Base-by-base conservation (phyloP, 73 alveolate genomes). In the Symbiodinium natans region DNA sequence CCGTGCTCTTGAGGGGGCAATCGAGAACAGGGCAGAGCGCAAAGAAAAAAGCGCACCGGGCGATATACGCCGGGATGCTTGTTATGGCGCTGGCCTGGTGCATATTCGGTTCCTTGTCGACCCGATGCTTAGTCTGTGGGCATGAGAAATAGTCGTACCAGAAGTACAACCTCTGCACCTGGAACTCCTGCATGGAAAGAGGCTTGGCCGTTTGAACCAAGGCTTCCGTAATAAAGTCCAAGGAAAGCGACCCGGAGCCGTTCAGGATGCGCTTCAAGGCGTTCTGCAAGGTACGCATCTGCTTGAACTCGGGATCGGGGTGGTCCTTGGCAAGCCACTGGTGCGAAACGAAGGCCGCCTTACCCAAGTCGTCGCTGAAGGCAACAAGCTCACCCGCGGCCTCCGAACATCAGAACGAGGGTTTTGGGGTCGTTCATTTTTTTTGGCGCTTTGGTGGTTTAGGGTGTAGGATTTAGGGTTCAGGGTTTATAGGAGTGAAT, bases 131-230 rank as follows among this genome's bases (percentile, higher is more conserved):
- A 21, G 13, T 21, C 83, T 83, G 92, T 3, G 92, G 73, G 92
- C 92, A 83, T 33, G 92, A 83, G 71, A 83, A 83, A 23, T 83
- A 83, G 27, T 83, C 92, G 33, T 83, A 83, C 92, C 75, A 83
- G 41, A 83, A 43, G 29, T 41, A 83, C 41, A 83, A 19, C 3
- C 75, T 9, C n/a, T 83, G 17, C 13, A 68, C 13, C 43, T 21
- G 42, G 48, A 83, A 25, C 41, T 83, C n/a, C 9, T 40, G 48
- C 21, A 68, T n/a, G 4, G 43, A 75, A 36, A 83, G n/a, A 25
- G 92, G 75, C 92, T 83, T 42, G 46, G 74, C 73, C 31, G 25
- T 21, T 43, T 63, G 75, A 31, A 41, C 48, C 15, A n/a, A 11
- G 42, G 8, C 77, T 43, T 83, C 92, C 25, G 92, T 27, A 10